Conservation (phyloP, 768 basidiomycete genomes). For the Strobilomyces confusus region DNA sequence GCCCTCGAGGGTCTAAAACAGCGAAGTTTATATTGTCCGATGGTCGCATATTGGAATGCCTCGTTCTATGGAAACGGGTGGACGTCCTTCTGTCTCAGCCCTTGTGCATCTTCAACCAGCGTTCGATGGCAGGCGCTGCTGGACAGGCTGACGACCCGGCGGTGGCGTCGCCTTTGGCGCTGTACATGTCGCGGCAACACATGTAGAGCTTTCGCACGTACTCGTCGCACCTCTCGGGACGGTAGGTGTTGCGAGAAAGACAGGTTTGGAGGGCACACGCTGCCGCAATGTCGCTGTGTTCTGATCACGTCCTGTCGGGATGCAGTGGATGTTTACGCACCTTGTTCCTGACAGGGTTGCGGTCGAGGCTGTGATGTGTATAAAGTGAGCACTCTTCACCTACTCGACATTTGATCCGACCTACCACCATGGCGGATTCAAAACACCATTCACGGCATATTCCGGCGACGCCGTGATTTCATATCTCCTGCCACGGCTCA, state of each 20-base stretch:
- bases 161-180: slow-evolving; percentile 9
- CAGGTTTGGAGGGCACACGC: slow-evolving; percentile 65
- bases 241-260: slow-evolving; percentile 59
- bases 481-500: too few species aligned
- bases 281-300: slow-evolving; percentile 19
- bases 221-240: slow-evolving; percentile 56
- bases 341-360: slow-evolving; percentile 23
- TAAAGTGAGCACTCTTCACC: neutral
- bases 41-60: neutral
- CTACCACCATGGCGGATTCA: neutral
- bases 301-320: neutral
- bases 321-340: slow-evolving; percentile 6
- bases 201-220: slow-evolving; percentile 51
- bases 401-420: neutral
- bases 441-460: neutral
- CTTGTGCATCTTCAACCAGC: slow-evolving; percentile 48
- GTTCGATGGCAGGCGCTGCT: slow-evolving; percentile 43
- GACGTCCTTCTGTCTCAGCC: neutral
- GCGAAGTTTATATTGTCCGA: neutral
- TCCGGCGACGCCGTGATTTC: neutral
- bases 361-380: neutral
- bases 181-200: slow-evolving; percentile 62
- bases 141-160: slow-evolving; percentile 62
- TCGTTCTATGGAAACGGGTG: neutral
- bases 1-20: neutral